Evolutionary conservation across 2,329 filamentous ascomycete genomes (phyloP).

Genomic region (Sordariomycetes sp.): DNA sequence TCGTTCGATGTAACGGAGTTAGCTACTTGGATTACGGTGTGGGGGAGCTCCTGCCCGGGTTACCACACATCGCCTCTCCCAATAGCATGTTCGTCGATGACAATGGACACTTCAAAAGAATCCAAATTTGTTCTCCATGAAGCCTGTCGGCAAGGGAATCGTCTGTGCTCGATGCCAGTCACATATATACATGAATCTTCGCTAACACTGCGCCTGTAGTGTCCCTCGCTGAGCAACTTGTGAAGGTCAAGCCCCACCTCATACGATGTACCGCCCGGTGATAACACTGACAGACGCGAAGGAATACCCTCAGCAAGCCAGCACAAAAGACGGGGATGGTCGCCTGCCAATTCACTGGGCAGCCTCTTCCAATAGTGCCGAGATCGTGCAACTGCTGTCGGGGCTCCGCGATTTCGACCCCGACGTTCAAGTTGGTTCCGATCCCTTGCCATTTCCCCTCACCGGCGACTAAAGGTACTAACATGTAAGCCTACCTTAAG

Average conservation of each 20-base stretch:
- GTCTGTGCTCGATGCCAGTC: background rate
- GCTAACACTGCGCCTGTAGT: background rate
- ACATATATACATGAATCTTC: background rate
- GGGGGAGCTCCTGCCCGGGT: too few relatives aligned
- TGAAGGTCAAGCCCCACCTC: background rate
- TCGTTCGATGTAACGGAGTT: too few relatives aligned
- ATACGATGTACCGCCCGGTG: background rate
- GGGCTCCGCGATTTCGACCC: slow-evolving; percentile 65
- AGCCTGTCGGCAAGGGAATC: background rate
- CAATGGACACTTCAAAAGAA: background rate
- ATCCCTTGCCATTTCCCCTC: background rate
- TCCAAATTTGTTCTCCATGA: background rate
- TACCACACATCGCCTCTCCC: background rate
- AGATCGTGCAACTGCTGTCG: slow-evolving; percentile 61
- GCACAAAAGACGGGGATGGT: slow-evolving; percentile 66
- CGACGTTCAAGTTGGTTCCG: slow-evolving; percentile 54
- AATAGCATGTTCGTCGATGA: background rate
- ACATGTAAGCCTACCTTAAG: slow-evolving; percentile 19
- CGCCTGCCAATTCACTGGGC: slow-evolving; percentile 93
- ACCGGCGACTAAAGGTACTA: background rate
- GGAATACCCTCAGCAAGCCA: slow-evolving; percentile 69
- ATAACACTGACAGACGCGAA: slow-evolving; percentile 16
- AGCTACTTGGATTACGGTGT: too few relatives aligned
- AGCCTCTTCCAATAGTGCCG: slow-evolving; percentile 64
- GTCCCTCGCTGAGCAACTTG: background rate